Base-by-base conservation (phyloP, 495 filamentous ascomycete species). In the Letharia lupina region DNA sequence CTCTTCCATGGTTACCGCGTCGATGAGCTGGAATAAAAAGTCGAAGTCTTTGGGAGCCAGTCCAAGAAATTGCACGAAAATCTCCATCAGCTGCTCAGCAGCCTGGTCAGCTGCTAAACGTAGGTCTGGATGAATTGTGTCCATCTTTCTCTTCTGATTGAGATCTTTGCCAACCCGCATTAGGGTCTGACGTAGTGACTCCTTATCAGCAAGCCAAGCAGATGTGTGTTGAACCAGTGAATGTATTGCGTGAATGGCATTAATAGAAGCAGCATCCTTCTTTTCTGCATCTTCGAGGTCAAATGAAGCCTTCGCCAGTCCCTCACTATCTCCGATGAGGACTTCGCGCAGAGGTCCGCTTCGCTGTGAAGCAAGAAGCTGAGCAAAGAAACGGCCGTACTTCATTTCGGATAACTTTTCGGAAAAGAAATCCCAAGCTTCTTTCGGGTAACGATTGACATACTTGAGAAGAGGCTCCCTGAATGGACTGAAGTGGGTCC, bases 401-500 rank as follows among this genome's bases (percentile, higher is more conserved):
- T 86, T 86, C 71, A 90, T 81, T 64, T 98, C 90, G 63, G 87
- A 85, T 64, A 97, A 78, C 69, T 86, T 88, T 52, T 84, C 82
- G 9, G 84, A 76, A 70, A 96, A 88, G 73, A 92, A 89, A 3
- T 82, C 76, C 86, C 91, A 91, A 23, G 91, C 87, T 67, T 98
- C 93, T 54, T 88, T 86, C 0, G 94, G 90, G 72, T 96, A 99
- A 28, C 89, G 84, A 74, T 96, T 96, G 60, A 99, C 81, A 74
- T 96, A 98, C 71, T 91, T 92, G 71, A 96, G 87, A n/a, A 99
- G 82, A 8, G 94, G 95, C 62, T 86, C 86, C 39, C 94, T 81
- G 78, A 99, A 97, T 3, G 95, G 93, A 72, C 91, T 96, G 70
- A 89, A 87, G n/a, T 91, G 88, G 4, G 94, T 99, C 69, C 94